Evolutionary conservation across 2,329 filamentous ascomycete genomes (phyloP), one percentile per base, ranked within the genome.

Genomic region (Calonectria pseudoturangicola): DNA sequence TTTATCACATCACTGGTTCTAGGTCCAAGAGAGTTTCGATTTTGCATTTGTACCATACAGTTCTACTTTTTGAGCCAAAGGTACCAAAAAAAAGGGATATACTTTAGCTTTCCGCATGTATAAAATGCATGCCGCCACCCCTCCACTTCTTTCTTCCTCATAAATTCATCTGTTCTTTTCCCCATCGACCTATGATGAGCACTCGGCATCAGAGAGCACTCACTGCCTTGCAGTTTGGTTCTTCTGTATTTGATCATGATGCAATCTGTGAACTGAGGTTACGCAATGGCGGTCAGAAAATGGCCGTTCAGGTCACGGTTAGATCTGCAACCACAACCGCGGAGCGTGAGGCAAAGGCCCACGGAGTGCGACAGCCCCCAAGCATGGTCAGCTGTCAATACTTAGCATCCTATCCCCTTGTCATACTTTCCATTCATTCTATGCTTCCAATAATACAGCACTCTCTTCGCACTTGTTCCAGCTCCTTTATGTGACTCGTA

Each of bases 251-350:
- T 28, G 13, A 50, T 50, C 16, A 16, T 50, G 47, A 50, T 50
- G 47, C 47, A 50, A 50, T 28, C 13, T 28, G 47, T 50, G 47
- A 50, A 50, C 47, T 50, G 47, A 50, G 47, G 47, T 50, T 9
- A 33, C 9, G 4, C 30, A 33, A 33, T 33, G 2, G 30, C 9
- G 30, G 30, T 33, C 30, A 33, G 21, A 21, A 21, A 21, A 21
- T 21, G 2, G 21, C 21, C 21, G 21, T 21, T 21, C 21, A 21
- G 21, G 21, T 33, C 9, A 5, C 30, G 9, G 9, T 5, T 9
- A 33, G 30, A 9, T 33, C 30, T 33, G 30, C 30, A 33, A 33
- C 9, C 30, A 21, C 21, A 21, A 21, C 21, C 21, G 21, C 21
- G 21, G 21, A 21, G 21, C 21, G 21, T 2, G 21, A 21, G 21